These are phyloP conservation scores for Pseudonitzschia multiseries DNA, from an alignment of 108 stramenopile species.

Conservation along the genomic window DNA sequence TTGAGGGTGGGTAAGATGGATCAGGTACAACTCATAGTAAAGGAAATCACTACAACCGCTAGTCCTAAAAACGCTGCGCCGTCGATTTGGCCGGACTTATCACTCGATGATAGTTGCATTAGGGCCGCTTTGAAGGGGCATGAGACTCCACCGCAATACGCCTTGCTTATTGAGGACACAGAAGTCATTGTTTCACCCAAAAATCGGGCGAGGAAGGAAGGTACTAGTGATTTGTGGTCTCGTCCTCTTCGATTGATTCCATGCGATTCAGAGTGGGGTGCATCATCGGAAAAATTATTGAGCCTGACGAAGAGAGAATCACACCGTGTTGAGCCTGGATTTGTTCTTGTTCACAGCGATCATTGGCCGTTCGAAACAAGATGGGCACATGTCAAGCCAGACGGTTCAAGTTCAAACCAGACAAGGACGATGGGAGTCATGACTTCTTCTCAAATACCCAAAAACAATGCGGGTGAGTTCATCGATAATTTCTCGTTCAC, in stretches of 20 bases:
- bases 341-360: conserved; percentile 20
- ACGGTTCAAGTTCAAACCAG: background rate
- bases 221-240: conserved; percentile 5
- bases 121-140: background rate
- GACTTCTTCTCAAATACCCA: conserved; percentile 9
- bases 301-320: background rate
- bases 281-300: background rate
- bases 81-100: background rate
- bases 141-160: conserved; percentile 16
- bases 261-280: conserved; percentile 27
- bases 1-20: conserved; percentile 35
- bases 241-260: conserved; percentile 29
- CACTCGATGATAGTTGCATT: background rate
- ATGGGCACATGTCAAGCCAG: conserved; percentile 20
- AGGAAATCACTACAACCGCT: conserved; percentile 8
- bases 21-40: conserved; percentile 37
- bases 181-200: conserved; percentile 73
- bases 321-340: conserved; percentile 10
- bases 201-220: conserved; percentile 36
- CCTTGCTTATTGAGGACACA: conserved; percentile 63
- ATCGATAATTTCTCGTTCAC: background rate
- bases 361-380: conserved; percentile 17
- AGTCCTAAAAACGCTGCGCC: background rate
- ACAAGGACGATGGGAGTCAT: conserved; percentile 18
- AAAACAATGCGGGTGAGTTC: conserved; percentile 30